A percentile compares a stretch with the other conserved stretches of the same genome.
phyloP scores from a whole-genome alignment of 257 asterid species.

The Forsythia suspensa region DNA sequence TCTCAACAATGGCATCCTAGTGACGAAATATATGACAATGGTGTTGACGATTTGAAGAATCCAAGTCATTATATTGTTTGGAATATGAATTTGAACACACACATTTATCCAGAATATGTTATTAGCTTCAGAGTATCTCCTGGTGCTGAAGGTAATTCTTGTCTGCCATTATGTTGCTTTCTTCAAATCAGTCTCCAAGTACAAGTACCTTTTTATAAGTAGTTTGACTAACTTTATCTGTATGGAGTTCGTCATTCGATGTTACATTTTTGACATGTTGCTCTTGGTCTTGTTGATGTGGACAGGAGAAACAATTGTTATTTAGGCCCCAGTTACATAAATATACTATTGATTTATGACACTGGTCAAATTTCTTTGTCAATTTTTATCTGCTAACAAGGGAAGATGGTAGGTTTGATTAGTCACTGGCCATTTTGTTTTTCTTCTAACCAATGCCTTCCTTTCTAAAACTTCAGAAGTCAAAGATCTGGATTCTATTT shows the following conservation, averaged over 20 bases:
- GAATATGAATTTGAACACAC: constrained; percentile 5
- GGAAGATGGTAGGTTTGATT: background rate
- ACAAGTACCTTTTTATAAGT: background rate
- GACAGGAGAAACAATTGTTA: background rate
- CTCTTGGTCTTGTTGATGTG: background rate
- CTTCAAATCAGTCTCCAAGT: background rate
- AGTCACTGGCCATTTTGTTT: background rate
- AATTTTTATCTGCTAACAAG: background rate
- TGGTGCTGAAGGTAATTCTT: background rate
- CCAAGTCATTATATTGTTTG: constrained; percentile 6
- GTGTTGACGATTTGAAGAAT: constrained; percentile 7
- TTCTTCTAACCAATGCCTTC: background rate
- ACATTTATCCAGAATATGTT: background rate
- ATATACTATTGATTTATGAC: background rate
- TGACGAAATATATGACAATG: constrained; percentile 2
- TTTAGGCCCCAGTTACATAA: background rate
- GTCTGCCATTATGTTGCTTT: background rate
- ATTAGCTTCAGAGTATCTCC: background rate
- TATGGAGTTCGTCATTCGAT: background rate
- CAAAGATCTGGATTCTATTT: background rate
- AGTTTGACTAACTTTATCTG: background rate
- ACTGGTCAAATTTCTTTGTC: background rate
- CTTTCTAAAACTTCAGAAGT: background rate
- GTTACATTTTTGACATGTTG: background rate
- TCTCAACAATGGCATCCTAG: constrained; percentile 9